Conservation (phyloP, 257 asterid genomes). For the Ophiorrhiza pumila region DNA sequence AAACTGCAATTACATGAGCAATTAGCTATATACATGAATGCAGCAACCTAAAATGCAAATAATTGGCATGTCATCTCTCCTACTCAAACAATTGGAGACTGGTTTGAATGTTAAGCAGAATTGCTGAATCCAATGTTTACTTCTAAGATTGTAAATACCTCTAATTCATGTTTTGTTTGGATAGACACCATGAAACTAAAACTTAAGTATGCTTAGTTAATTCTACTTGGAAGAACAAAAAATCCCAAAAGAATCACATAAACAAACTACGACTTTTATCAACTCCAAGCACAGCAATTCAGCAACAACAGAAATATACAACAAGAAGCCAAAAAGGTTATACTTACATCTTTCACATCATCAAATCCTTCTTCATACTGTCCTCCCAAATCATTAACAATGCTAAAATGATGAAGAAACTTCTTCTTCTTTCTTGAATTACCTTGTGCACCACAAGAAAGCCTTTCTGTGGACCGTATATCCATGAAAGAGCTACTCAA, state of each 20-base stretch:
- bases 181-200: neutral
- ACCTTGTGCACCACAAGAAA: slow-evolving; percentile 25
- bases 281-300: neutral
- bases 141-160: too few species aligned
- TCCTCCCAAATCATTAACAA: slow-evolving; percentile 56
- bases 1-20: too few species aligned
- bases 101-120: too few species aligned
- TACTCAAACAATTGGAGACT: too few species aligned
- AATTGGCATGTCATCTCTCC: too few species aligned
- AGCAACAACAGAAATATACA: neutral
- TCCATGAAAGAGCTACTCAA: slow-evolving; percentile 42
- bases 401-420: slow-evolving; percentile 20
- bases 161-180: too few species aligned
- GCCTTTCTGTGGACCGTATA: slow-evolving; percentile 28
- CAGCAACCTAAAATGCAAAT: too few species aligned
- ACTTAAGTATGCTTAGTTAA: neutral
- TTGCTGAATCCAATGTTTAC: too few species aligned
- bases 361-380: slow-evolving; percentile 58
- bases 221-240: neutral
- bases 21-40: too few species aligned
- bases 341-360: slow-evolving; percentile 55
- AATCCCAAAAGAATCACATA: neutral
- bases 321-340: neutral
- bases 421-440: slow-evolving; percentile 36
- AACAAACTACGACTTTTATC: neutral